phyloP scores from a whole-genome alignment of 2,329 filamentous ascomycete species.

The Ophiostoma novo-ulmi region DNA sequence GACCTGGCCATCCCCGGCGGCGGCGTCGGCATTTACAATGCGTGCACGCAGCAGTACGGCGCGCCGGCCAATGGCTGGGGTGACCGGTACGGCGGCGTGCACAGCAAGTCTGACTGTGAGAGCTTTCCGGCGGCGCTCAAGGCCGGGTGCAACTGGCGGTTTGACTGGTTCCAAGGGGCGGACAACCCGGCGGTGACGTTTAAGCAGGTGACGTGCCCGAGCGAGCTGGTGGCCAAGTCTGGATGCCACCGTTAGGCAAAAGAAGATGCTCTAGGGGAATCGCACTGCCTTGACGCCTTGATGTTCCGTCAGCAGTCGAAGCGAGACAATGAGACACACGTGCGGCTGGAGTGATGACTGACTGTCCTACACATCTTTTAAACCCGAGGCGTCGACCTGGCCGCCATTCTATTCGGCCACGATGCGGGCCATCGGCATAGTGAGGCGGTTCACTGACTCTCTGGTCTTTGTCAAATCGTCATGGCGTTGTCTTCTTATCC shows the following conservation, averaged over 20 bases:
- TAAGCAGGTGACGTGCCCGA: conserved; percentile 52
- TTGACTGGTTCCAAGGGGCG: conserved; percentile 57
- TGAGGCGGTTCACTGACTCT: background rate
- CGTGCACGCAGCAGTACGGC: conserved; percentile 42
- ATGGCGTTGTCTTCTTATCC: too few species aligned
- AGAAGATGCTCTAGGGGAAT: too few species aligned
- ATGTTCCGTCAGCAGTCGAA: too few species aligned
- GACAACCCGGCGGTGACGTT: conserved; percentile 55
- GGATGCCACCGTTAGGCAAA: conserved; percentile 31
- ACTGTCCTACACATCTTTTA: background rate
- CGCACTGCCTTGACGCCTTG: too few species aligned
- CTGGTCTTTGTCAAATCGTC: too few species aligned
- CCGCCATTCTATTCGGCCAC: background rate
- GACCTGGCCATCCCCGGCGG: conserved; percentile 50
- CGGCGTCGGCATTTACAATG: conserved; percentile 50
- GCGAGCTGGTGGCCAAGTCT: conserved; percentile 41
- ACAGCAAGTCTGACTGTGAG: conserved; percentile 47
- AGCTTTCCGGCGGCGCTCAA: conserved; percentile 50
- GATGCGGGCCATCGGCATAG: background rate
- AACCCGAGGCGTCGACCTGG: background rate
- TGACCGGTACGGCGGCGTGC: conserved; percentile 54
- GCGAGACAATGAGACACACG: too few species aligned
- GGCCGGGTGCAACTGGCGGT: conserved; percentile 58
- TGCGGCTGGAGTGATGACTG: background rate
- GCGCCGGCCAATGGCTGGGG: conserved; percentile 49